phyloP scores from a whole-genome alignment of 106 monocot species.

The Acorus calamus region DNA sequence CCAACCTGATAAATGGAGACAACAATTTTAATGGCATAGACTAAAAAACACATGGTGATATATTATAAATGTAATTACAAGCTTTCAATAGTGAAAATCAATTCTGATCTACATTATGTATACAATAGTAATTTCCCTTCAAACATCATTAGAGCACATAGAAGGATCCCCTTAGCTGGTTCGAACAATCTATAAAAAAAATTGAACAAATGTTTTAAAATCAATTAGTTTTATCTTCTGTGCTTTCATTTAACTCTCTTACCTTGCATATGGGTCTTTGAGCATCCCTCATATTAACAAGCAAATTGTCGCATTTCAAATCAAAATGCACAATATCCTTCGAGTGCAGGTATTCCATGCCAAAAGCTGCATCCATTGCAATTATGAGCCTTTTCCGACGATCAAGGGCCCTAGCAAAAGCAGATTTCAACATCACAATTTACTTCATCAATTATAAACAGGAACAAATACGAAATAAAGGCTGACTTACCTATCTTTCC shows the following conservation, averaged over 20 bases:
- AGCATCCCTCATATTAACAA: conserved; percentile 87
- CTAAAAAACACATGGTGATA: not conserved
- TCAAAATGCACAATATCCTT: conserved; percentile 98
- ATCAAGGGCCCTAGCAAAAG: conserved; percentile 52
- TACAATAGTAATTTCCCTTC: too few relatives aligned
- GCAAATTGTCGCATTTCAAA: conserved; percentile 90
- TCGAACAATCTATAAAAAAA: too few relatives aligned
- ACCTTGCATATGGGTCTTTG: conserved; percentile 98
- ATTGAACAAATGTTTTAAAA: too few relatives aligned
- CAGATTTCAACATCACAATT: conserved; percentile 1
- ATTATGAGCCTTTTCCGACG: conserved; percentile 75
- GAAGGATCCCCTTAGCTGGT: too few relatives aligned
- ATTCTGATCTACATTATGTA: too few relatives aligned
- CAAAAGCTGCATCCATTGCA: conserved; percentile 97
- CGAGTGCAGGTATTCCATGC: conserved; percentile 96
- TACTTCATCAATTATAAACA: not conserved
- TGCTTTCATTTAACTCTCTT: not conserved
- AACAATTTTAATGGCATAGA: not conserved
- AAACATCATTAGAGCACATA: too few relatives aligned
- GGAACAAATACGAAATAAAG: not conserved
- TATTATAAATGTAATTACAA: not conserved
- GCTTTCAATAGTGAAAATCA: too few relatives aligned
- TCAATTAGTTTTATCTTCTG: too few relatives aligned
- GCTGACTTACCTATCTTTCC: conserved; percentile 55
- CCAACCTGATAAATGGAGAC: conserved; percentile 50